Conservation (phyloP, 495 filamentous ascomycete genomes). For the Penicillium antarcticum region DNA sequence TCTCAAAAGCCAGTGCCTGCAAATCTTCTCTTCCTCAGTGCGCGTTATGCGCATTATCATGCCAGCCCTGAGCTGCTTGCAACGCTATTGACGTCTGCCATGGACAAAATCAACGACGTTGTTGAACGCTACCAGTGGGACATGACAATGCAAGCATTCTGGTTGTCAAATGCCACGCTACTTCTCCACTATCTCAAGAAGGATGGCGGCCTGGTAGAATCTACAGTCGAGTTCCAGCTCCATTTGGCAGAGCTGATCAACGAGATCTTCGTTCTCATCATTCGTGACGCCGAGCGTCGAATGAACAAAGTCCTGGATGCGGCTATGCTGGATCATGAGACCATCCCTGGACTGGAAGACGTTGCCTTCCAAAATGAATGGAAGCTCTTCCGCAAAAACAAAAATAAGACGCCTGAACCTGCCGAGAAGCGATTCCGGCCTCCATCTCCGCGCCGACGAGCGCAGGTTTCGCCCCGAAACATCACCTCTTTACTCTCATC, state of each 20-base stretch:
- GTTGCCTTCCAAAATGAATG: slow-evolving; percentile 97
- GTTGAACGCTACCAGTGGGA: slow-evolving; percentile 96
- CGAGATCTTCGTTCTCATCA: slow-evolving; percentile 98
- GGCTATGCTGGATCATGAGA: slow-evolving; percentile 96
- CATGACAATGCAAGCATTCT: slow-evolving; percentile 98
- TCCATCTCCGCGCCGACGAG: slow-evolving; percentile 89
- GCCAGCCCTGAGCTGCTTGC: slow-evolving; percentile 80
- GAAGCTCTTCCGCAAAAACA: slow-evolving; percentile 93
- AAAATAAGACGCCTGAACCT: slow-evolving; percentile 76
- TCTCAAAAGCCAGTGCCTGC: slow-evolving; percentile 97
- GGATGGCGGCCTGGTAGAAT: slow-evolving; percentile 74
- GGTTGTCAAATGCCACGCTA: slow-evolving; percentile 96
- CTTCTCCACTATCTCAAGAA: slow-evolving; percentile 97
- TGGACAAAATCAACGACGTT: slow-evolving; percentile 94
- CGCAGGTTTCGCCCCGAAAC: slow-evolving; percentile 88
- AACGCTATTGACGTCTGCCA: slow-evolving; percentile 76
- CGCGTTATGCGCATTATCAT: slow-evolving; percentile 96
- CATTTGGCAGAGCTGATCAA: slow-evolving; percentile 95
- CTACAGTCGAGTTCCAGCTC: slow-evolving; percentile 85
- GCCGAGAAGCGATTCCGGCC: slow-evolving; percentile 90
- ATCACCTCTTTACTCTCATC: slow-evolving; percentile 96
- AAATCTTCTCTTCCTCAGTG: slow-evolving; percentile 93
- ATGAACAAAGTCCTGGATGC: slow-evolving; percentile 93
- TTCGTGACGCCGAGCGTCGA: slow-evolving; percentile 92
- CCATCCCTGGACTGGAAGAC: slow-evolving; percentile 95